Conservation (phyloP, 495 filamentous ascomycete genomes). For the Bacidia gigantensis region DNA sequence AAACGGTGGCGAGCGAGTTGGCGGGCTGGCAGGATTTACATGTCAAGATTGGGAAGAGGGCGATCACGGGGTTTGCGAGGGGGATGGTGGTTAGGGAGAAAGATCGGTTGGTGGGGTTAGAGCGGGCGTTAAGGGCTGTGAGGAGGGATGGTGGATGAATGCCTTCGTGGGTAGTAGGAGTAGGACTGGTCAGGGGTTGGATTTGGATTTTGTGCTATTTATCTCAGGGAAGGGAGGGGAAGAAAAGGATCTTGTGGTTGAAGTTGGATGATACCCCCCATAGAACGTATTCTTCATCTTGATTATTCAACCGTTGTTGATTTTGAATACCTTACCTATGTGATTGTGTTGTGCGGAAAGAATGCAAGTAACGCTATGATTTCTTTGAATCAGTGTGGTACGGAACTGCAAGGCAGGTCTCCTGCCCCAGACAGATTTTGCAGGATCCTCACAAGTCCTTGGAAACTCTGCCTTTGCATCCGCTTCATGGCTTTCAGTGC, state of each 20-base stretch:
- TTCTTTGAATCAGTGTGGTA: background rate
- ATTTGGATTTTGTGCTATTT: background rate
- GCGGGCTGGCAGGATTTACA: conserved; percentile 88
- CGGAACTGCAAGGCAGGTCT: background rate
- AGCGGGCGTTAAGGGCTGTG: conserved; percentile 47
- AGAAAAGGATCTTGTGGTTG: background rate
- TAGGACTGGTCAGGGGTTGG: background rate
- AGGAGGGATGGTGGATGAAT: background rate
- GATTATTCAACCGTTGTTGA: background rate
- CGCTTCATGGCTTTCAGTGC: too few species aligned
- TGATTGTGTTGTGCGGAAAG: background rate
- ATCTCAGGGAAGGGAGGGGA: background rate
- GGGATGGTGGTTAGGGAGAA: conserved; percentile 66
- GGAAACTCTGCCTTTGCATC: too few species aligned
- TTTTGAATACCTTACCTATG: background rate
- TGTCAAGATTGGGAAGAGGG: conserved; percentile 57
- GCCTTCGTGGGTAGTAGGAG: background rate
- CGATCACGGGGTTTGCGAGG: conserved; percentile 60
- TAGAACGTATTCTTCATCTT: background rate
- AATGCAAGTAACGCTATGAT: background rate
- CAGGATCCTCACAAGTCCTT: too few species aligned
- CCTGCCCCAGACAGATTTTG: too few species aligned
- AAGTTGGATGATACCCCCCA: background rate
- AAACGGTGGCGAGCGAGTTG: conserved; percentile 79
- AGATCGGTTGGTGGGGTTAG: conserved; percentile 66